phyloP scores from a whole-genome alignment of 352 stramenopile genomes.

The Plasmopara muralis region DNA sequence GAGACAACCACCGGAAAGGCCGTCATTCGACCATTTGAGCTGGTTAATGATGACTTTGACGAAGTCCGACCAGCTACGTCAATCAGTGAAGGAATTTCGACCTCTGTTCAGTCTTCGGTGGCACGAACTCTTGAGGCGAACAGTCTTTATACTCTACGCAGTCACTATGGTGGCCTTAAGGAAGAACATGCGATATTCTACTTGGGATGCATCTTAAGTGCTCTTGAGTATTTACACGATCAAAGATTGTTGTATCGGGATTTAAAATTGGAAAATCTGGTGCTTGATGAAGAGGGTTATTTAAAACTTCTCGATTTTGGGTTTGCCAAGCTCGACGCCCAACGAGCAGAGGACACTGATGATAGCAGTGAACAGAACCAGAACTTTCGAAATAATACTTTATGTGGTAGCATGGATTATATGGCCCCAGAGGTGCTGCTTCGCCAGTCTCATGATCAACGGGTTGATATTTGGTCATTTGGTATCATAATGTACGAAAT shows the following conservation, averaged over 20 bases:
- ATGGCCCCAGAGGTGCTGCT: slow-evolving; percentile 76
- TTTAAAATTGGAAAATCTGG: slow-evolving; percentile 88
- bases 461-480: slow-evolving; percentile 75
- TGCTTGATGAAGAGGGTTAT: slow-evolving; percentile 86
- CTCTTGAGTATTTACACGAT: slow-evolving; percentile 67
- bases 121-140: slow-evolving; percentile 8
- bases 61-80: slow-evolving; percentile 15
- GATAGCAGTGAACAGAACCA: slow-evolving; percentile 20
- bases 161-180: slow-evolving; percentile 37
- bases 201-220: slow-evolving; percentile 79
- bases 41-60: slow-evolving; percentile 8
- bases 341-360: slow-evolving; percentile 9
- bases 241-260: slow-evolving; percentile 78
- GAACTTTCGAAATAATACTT: slow-evolving; percentile 50
- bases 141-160: slow-evolving; percentile 26
- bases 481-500: slow-evolving; percentile 88
- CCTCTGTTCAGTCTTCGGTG: slow-evolving; percentile 1
- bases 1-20: slow-evolving; percentile 9
- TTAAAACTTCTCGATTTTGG: slow-evolving; percentile 76
- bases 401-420: slow-evolving; percentile 80
- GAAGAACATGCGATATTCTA: slow-evolving; percentile 84
- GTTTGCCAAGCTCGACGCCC: slow-evolving; percentile 58
- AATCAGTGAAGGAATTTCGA: slow-evolving; percentile 3
- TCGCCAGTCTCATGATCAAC: slow-evolving; percentile 51
- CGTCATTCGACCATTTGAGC: slow-evolving; percentile 8